Evolutionary conservation across 352 stramenopile species (phyloP).

Genomic region (Globisporangium rhizosaccharum): DNA sequence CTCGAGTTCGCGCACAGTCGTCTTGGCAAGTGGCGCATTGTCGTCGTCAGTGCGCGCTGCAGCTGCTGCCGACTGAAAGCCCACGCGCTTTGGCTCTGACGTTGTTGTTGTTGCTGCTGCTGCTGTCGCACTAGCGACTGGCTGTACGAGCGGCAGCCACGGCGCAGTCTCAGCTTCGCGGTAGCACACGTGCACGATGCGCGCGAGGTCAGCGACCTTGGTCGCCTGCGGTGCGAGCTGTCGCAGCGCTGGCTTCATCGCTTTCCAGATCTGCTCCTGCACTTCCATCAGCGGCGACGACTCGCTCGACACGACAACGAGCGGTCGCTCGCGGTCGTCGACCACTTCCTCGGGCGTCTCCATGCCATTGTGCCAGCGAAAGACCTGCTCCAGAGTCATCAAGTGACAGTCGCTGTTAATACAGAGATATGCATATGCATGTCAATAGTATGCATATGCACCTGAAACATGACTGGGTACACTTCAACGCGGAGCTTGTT

Average conservation of each 20-base stretch:
- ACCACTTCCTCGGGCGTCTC: constrained; percentile 19
- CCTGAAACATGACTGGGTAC: constrained; percentile 69
- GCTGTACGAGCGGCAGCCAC: constrained; percentile 32
- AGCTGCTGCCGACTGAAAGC: constrained; percentile 7
- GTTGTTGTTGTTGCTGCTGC: constrained; percentile 3
- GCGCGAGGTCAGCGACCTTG: constrained; percentile 18
- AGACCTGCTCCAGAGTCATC: constrained; percentile 17
- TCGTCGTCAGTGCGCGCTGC: background rate
- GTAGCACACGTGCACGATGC: constrained; percentile 47
- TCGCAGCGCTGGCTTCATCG: constrained; percentile 21
- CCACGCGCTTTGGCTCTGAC: constrained; percentile 1
- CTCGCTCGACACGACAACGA: constrained; percentile 39
- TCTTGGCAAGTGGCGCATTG: background rate
- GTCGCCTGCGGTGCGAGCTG: constrained; percentile 37
- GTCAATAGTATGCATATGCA: background rate
- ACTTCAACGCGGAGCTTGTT: constrained; percentile 55
- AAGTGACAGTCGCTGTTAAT: background rate
- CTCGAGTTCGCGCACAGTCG: constrained; percentile 38
- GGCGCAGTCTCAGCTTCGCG: constrained; percentile 25
- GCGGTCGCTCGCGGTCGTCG: constrained; percentile 23
- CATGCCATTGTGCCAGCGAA: constrained; percentile 33
- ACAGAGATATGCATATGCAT: background rate
- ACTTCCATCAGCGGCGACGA: constrained; percentile 35
- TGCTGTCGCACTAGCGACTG: constrained; percentile 11
- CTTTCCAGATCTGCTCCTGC: constrained; percentile 35